Conservation (phyloP, 495 filamentous ascomycete genomes). For the Xylaria longipes region DNA sequence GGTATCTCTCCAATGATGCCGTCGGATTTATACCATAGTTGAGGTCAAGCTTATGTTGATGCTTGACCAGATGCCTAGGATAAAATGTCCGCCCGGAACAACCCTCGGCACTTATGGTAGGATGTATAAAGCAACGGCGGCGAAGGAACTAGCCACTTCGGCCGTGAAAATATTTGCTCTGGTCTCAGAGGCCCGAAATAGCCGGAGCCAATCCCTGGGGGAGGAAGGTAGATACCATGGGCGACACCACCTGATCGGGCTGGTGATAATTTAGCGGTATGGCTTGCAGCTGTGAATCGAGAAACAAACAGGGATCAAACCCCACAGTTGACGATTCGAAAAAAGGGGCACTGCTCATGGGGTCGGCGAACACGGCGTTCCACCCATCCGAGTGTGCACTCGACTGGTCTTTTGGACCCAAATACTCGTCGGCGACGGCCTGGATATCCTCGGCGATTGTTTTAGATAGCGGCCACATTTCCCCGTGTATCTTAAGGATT, state of each 20-base stretch:
- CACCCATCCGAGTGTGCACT: conserved; percentile 31
- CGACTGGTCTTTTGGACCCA: conserved; percentile 29
- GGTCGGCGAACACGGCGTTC: conserved; percentile 11
- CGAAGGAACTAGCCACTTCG: background rate
- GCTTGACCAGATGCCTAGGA: background rate
- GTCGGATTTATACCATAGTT: background rate
- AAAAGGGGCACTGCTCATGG: conserved; percentile 16
- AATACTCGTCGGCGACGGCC: conserved; percentile 56
- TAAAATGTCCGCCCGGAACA: background rate
- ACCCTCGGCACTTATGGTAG: background rate
- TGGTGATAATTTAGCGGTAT: conserved; percentile 8
- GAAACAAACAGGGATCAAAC: conserved; percentile 1
- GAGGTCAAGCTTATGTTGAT: background rate
- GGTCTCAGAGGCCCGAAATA: conserved; percentile 1
- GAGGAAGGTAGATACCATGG: background rate
- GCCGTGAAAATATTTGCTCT: background rate
- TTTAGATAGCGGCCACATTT: conserved; percentile 70
- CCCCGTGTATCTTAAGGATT: conserved; percentile 66
- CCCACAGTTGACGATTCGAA: conserved; percentile 1
- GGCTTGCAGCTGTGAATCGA: conserved; percentile 1
- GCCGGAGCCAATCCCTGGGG: background rate
- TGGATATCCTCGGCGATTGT: conserved; percentile 67
- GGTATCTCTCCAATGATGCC: background rate
- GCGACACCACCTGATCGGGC: background rate
- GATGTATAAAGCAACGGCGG: background rate